These are phyloP conservation scores for Phoma herbarum DNA, from an alignment of 2,329 filamentous ascomycete genomes.

Conservation along the genomic window DNA sequence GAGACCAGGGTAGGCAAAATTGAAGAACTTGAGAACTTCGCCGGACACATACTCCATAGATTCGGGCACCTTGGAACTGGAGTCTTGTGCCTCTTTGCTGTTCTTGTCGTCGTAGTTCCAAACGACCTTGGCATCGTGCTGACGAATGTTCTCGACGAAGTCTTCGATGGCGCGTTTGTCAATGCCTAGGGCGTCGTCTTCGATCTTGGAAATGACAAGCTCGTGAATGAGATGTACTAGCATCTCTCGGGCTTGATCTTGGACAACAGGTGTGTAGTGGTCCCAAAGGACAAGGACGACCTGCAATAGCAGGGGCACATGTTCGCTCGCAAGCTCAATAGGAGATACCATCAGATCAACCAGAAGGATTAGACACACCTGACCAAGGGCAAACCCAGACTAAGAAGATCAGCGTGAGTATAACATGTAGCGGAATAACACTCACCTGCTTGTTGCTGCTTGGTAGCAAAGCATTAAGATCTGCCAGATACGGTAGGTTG, in stretches of 20 bases:
- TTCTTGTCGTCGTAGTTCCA: conserved; percentile 97
- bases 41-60: conserved; percentile 87
- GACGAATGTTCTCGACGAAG: conserved; percentile 85
- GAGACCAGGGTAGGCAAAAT: conserved; percentile 82
- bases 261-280: conserved; percentile 92
- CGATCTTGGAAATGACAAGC: conserved; percentile 80
- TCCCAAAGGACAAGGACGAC: conserved; percentile 96
- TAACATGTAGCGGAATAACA: neutral
- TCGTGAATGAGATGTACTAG: conserved; percentile 97
- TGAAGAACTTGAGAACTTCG: conserved; percentile 85
- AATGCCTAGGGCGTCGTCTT: conserved; percentile 72
- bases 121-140: conserved; percentile 82
- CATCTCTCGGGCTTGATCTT: conserved; percentile 97
- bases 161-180: conserved; percentile 82
- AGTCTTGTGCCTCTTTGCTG: conserved; percentile 72
- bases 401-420: conserved; percentile 44
- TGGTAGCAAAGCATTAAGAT: conserved; percentile 40
- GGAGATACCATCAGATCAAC: conserved; percentile 97
- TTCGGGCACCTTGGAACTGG: conserved; percentile 80
- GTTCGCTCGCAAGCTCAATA: conserved; percentile 78
- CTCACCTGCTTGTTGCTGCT: conserved; percentile 45
- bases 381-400: conserved; percentile 88
- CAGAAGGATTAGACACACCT: conserved; percentile 89
- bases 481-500: conserved; percentile 86
- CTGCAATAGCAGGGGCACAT: conserved; percentile 85